phyloP scores from a whole-genome alignment of 805 yeast genomes.

The Torulaspora gathmanii region DNA sequence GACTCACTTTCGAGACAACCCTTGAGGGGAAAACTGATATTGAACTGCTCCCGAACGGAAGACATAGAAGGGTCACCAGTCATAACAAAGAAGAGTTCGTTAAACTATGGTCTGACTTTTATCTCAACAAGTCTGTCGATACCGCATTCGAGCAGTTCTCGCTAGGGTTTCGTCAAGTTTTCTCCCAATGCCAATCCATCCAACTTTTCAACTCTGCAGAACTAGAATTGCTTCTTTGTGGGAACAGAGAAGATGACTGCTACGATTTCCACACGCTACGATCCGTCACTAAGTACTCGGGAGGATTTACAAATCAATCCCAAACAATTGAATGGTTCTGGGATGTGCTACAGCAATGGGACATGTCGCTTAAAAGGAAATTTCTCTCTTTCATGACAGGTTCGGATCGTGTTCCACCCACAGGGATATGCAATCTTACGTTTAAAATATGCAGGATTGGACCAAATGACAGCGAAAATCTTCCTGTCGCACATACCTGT shows the following conservation, averaged over 20 bases:
- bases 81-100: conserved; percentile 59
- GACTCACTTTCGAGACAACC: conserved; percentile 57
- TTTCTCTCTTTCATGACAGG: conserved; percentile 81
- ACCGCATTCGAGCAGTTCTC: conserved; percentile 54
- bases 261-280: conserved; percentile 61
- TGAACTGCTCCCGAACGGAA: conserved; percentile 60
- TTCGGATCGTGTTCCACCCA: conserved; percentile 86
- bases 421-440: conserved; percentile 73
- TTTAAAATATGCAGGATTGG: conserved; percentile 63
- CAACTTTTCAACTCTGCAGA: conserved; percentile 77
- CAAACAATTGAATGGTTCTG: conserved; percentile 75
- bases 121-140: conserved; percentile 51
- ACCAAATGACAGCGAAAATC: conserved; percentile 34
- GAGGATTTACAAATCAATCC: conserved; percentile 47
- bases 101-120: conserved; percentile 55
- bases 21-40: conserved; percentile 33
- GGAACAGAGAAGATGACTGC: conserved; percentile 52
- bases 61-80: conserved; percentile 48
- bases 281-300: conserved; percentile 68
- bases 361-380: conserved; percentile 54
- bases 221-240: conserved; percentile 71
- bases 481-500: conserved; percentile 91
- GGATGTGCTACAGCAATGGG: conserved; percentile 46
- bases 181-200: conserved; percentile 71
- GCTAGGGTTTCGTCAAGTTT: conserved; percentile 68